Evolutionary conservation across 2,329 filamentous ascomycete genomes (phyloP).

Genomic region (Exophiala viscosa): DNA sequence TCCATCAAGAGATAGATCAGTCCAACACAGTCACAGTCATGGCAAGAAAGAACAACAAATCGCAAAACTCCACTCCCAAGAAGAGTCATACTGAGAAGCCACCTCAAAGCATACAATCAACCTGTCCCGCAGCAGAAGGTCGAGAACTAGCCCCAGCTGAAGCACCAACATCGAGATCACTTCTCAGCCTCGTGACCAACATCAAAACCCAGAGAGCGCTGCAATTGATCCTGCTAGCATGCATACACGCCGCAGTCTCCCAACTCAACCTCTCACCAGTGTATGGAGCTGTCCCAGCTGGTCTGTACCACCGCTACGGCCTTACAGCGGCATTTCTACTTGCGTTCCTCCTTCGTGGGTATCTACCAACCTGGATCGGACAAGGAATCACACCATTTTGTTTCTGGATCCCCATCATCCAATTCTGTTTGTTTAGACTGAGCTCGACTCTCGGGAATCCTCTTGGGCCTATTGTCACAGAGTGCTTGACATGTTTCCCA

Average conservation of each 20-base stretch:
- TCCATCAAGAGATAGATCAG: too few relatives aligned
- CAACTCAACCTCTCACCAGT: constrained; percentile 77
- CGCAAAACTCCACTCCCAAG: too few relatives aligned
- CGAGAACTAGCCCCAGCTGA: constrained; percentile 8
- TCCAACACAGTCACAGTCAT: too few relatives aligned
- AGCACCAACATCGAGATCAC: neutral
- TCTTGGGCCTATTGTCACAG: constrained; percentile 72
- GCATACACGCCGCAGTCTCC: constrained; percentile 41
- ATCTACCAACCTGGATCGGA: constrained; percentile 49
- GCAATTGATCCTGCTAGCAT: constrained; percentile 37
- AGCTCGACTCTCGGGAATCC: constrained; percentile 65
- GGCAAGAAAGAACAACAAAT: too few relatives aligned
- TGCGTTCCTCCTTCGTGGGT: constrained; percentile 62
- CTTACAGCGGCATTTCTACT: constrained; percentile 64
- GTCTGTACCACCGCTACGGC: constrained; percentile 65
- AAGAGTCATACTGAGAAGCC: too few relatives aligned
- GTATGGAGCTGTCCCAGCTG: constrained; percentile 78
- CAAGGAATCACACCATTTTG: constrained; percentile 64
- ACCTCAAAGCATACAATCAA: too few relatives aligned
- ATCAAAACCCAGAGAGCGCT: constrained; percentile 28
- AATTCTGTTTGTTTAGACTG: constrained; percentile 66
- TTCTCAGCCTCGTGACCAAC: constrained; percentile 8
- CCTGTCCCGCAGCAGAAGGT: neutral
- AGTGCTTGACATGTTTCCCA: constrained; percentile 68
- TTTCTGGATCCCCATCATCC: constrained; percentile 68